These are phyloP conservation scores for Achlya hypogyna DNA, from an alignment of 352 stramenopile genomes.

Conservation along the genomic window DNA sequence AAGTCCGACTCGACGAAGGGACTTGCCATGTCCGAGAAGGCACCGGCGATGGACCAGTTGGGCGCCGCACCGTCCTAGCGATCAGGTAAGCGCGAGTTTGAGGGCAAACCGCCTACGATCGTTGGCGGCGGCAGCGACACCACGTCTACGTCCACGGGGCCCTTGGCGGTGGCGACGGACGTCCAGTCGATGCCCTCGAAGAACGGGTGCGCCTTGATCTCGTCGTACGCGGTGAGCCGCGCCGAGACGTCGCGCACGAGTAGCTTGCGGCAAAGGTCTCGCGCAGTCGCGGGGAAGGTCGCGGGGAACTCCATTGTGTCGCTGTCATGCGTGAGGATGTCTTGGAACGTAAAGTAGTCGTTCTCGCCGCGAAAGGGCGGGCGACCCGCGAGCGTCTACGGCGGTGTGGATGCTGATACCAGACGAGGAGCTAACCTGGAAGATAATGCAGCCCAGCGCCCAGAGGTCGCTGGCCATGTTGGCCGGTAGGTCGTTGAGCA, in stretches of 20 bases:
- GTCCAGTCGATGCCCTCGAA: constrained; percentile 80
- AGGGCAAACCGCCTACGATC: constrained; percentile 32
- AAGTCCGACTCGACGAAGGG: constrained; percentile 27
- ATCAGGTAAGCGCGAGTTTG: not conserved
- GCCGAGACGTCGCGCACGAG: constrained; percentile 61
- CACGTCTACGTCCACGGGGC: constrained; percentile 57
- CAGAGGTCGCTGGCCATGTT: constrained; percentile 83
- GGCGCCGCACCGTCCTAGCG: not conserved
- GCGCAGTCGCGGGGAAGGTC: constrained; percentile 45
- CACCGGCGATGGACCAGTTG: not conserved
- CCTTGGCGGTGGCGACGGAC: constrained; percentile 31
- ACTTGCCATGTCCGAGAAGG: not conserved
- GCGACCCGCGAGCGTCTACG: constrained; percentile 63
- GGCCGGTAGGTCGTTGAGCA: constrained; percentile 75
- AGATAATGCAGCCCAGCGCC: constrained; percentile 88
- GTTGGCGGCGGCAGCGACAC: constrained; percentile 52
- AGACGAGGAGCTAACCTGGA: constrained; percentile 32
- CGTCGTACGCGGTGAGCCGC: constrained; percentile 68
- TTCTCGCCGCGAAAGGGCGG: constrained; percentile 84
- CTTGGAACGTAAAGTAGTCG: constrained; percentile 87
- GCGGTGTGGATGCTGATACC: not conserved
- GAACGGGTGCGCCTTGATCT: constrained; percentile 69
- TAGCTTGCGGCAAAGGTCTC: constrained; percentile 70
- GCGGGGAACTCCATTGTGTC: constrained; percentile 68
- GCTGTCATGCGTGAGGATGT: constrained; percentile 77